A percentile compares a stretch with the other conserved stretches of the same genome.
These are phyloP conservation scores for Penicillium daleae DNA, from an alignment of 495 filamentous ascomycete genomes.

Conservation along the genomic window DNA sequence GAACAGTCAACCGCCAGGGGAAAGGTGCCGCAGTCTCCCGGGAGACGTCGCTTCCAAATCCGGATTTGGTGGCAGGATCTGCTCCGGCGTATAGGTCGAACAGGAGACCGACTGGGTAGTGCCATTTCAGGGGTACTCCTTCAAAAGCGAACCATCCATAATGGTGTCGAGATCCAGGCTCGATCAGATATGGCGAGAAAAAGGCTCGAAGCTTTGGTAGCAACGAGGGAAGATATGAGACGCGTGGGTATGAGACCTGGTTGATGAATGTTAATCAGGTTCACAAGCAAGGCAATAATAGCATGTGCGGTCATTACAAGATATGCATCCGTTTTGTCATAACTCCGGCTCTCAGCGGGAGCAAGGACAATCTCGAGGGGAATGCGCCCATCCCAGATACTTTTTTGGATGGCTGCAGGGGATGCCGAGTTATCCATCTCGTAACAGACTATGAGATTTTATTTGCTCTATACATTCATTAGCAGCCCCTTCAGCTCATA, in stretches of 20 bases:
- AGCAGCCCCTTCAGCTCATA: not conserved
- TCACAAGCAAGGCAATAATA: not conserved
- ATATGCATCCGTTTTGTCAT: slow-evolving; percentile 58
- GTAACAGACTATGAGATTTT: not conserved
- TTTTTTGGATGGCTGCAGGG: slow-evolving; percentile 46
- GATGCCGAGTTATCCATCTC: slow-evolving; percentile 32
- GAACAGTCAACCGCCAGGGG: slow-evolving; percentile 79
- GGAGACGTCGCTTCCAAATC: slow-evolving; percentile 32
- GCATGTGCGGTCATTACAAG: slow-evolving; percentile 39
- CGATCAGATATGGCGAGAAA: slow-evolving; percentile 74
- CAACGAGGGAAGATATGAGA: slow-evolving; percentile 70
- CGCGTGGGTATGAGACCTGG: slow-evolving; percentile 56
- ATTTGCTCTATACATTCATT: not conserved
- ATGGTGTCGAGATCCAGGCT: slow-evolving; percentile 56
- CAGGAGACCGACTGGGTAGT: slow-evolving; percentile 85
- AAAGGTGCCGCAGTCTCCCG: slow-evolving; percentile 37
- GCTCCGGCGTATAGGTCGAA: slow-evolving; percentile 82
- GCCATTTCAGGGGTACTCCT: slow-evolving; percentile 81
- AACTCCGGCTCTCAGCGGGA: slow-evolving; percentile 57
- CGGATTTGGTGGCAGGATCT: slow-evolving; percentile 54
- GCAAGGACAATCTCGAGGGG: slow-evolving; percentile 56
- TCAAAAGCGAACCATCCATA: slow-evolving; percentile 76
- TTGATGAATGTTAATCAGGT: not conserved
- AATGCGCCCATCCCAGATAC: slow-evolving; percentile 55
- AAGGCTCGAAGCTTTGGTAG: slow-evolving; percentile 79